A percentile compares a stretch with the other conserved stretches of the same genome.
Evolutionary conservation across 2,329 filamentous ascomycete species (phyloP).

Genomic region (Chalara sp.): DNA sequence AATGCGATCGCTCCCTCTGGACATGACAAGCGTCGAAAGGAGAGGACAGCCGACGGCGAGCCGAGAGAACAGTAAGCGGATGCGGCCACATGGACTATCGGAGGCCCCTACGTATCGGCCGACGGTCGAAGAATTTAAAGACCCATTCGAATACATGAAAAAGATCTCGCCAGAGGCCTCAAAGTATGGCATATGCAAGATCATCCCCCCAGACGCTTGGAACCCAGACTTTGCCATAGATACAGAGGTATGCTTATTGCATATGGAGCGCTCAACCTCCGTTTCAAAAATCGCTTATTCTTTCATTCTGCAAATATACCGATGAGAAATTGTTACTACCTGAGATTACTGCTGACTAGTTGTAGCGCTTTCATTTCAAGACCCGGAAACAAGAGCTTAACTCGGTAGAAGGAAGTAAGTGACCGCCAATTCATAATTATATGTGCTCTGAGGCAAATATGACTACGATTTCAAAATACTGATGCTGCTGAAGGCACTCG

Average conservation of each 20-base stretch:
- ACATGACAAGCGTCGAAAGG: conserved; percentile 85
- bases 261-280: no score
- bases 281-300: background rate
- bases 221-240: conserved; percentile 94
- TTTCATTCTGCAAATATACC: background rate
- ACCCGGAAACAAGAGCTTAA: conserved; percentile 96
- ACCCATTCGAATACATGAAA: conserved; percentile 87
- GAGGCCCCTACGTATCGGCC: conserved; percentile 89
- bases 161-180: conserved; percentile 83
- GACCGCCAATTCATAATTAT: background rate
- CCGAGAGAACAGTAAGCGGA: conserved; percentile 69
- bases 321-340: background rate
- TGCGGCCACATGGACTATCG: conserved; percentile 74
- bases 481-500: conserved; percentile 61
- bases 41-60: conserved; percentile 74
- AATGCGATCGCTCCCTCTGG: conserved; percentile 50
- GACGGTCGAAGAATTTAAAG: conserved; percentile 88
- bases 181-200: conserved; percentile 89
- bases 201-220: conserved; percentile 90
- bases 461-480: conserved; percentile 14
- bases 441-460: background rate
- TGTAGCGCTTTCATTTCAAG: conserved; percentile 89
- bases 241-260: conserved; percentile 63
- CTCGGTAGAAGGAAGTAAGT: conserved; percentile 92
- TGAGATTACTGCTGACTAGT: conserved; percentile 18